Percentiles rank a stretch among this genome's conserved stretches.
phyloP scores from a whole-genome alignment of 139 green algal genomes.

The Choricystis sp. region DNA sequence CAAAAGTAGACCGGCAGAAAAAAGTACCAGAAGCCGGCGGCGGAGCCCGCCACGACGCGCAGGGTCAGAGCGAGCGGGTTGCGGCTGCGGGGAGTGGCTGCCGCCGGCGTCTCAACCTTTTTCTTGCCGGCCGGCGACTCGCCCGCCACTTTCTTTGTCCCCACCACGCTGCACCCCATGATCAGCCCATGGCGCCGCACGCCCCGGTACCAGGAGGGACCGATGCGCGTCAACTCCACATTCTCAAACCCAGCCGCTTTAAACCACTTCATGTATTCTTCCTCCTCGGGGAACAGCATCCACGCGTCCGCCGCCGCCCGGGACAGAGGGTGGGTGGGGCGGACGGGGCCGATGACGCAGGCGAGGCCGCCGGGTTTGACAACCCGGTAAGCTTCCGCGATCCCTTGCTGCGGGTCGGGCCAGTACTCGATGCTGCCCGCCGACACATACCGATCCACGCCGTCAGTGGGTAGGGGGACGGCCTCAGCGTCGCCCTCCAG shows the following conservation, averaged over 20 bases:
- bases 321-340: constrained; percentile 72
- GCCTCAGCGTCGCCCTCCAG: constrained; percentile 82
- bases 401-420: constrained; percentile 48
- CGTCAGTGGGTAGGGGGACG: constrained; percentile 73
- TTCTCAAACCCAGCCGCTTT: constrained; percentile 76
- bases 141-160: constrained; percentile 59
- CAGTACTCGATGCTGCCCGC: constrained; percentile 87
- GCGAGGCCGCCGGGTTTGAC: constrained; percentile 76
- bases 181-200: constrained; percentile 84
- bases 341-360: constrained; percentile 83
- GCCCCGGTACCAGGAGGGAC: constrained; percentile 87
- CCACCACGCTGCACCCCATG: constrained; percentile 93
- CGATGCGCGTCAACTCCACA: constrained; percentile 83
- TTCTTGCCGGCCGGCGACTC: constrained; percentile 55
- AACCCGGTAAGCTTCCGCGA: constrained; percentile 69
- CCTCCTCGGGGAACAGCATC: constrained; percentile 94
- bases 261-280: constrained; percentile 94
- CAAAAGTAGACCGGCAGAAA: constrained; percentile 65
- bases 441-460: constrained; percentile 82
- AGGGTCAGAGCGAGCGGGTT: constrained; percentile 17
- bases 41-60: constrained; percentile 13
- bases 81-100: constrained; percentile 47
- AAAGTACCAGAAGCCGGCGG: constrained; percentile 79
- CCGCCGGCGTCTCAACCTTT: constrained; percentile 37
- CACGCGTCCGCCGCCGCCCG: constrained; percentile 78